A percentile compares a stretch with the other conserved stretches of the same genome.
Evolutionary conservation across 331 rosid species (phyloP).

Genomic region (Quercus phellos): DNA sequence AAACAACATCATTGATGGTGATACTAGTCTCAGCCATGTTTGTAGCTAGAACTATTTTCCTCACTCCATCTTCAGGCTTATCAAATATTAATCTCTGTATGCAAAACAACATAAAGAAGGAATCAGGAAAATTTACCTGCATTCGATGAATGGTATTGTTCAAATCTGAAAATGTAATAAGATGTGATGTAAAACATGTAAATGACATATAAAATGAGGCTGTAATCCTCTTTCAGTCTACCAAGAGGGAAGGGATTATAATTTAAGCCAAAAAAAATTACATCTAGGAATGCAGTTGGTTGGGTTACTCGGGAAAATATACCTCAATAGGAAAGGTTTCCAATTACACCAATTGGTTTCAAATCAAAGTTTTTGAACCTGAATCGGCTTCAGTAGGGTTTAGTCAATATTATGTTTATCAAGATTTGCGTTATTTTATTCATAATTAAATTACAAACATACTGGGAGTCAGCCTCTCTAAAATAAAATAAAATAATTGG

Average conservation of each 20-base stretch:
- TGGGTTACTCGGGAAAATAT: not conserved
- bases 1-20: slow-evolving; percentile 68
- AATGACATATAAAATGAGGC: not conserved
- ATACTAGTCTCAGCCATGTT: slow-evolving; percentile 69
- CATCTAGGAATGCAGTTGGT: not conserved
- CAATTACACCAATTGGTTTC: not conserved
- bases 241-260: not conserved
- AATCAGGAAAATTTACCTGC: not conserved
- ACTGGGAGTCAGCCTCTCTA: too few relatives aligned
- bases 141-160: not conserved
- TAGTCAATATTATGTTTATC: not conserved
- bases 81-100: slow-evolving; percentile 52
- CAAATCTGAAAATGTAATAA: not conserved
- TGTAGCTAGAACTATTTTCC: slow-evolving; percentile 63
- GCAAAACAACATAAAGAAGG: slow-evolving; percentile 2
- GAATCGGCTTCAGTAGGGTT: not conserved
- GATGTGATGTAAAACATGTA: not conserved
- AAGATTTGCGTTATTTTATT: not conserved
- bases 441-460: too few relatives aligned
- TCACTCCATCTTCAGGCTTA: slow-evolving; percentile 44
- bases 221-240: not conserved
- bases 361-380: not conserved
- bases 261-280: not conserved
- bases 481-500: too few relatives aligned
- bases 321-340: not conserved